phyloP scores from a whole-genome alignment of 225 moss, liverwort and hornwort genomes.

The Physcomitrellopsis africana region DNA sequence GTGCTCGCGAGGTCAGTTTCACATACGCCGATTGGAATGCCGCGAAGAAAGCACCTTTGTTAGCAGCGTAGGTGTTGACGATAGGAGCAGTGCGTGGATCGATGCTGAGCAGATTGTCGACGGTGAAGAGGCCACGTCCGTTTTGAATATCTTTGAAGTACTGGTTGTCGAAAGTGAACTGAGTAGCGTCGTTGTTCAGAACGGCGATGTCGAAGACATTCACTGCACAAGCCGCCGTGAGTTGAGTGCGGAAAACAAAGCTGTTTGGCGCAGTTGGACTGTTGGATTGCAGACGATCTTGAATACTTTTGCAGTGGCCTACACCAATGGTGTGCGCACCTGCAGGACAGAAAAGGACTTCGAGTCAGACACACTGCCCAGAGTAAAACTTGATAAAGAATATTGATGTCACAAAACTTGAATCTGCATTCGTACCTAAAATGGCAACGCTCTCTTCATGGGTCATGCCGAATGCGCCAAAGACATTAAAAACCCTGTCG shows the following conservation, averaged over 20 bases:
- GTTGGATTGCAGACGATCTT: constrained; percentile 36
- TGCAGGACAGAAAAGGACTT: constrained; percentile 10
- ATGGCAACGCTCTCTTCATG: constrained; percentile 61
- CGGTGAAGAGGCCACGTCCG: constrained; percentile 60
- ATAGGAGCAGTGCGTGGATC: constrained; percentile 47
- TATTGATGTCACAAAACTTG: background rate
- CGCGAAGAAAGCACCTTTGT: constrained; percentile 61
- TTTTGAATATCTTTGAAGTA: constrained; percentile 61
- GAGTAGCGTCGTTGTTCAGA: constrained; percentile 51
- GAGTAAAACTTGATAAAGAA: no score
- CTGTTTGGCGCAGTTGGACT: constrained; percentile 43
- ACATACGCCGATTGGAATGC: constrained; percentile 50
- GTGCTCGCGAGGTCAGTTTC: constrained; percentile 48
- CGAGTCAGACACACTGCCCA: no score
- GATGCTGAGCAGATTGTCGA: constrained; percentile 52
- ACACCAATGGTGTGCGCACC: constrained; percentile 71
- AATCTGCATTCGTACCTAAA: constrained; percentile 32
- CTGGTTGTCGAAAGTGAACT: constrained; percentile 75
- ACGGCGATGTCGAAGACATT: constrained; percentile 42
- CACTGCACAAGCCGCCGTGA: constrained; percentile 57
- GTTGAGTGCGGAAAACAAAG: constrained; percentile 47
- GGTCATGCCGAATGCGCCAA: constrained; percentile 56
- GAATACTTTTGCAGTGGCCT: constrained; percentile 63
- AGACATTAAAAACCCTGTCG: constrained; percentile 42
- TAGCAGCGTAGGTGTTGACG: constrained; percentile 35